These are phyloP conservation scores for Leccinum subfulvum DNA, from an alignment of 1,284 basidiomycete species.

Conservation along the genomic window DNA sequence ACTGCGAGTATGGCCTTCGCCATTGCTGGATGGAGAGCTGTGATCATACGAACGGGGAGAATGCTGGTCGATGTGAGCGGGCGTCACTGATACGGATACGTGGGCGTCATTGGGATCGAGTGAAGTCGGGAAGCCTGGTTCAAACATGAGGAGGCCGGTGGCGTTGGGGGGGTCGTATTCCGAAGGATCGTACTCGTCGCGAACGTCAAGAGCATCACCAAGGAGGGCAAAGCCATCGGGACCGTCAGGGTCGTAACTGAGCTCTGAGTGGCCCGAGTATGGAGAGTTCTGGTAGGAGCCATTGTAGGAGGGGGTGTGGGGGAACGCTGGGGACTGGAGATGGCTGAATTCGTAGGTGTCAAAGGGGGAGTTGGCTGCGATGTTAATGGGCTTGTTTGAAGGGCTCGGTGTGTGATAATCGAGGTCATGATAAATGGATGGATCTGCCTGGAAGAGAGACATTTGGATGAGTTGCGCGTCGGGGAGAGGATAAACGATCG, in stretches of 20 bases:
- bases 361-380: constrained; percentile 29
- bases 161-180: constrained; percentile 62
- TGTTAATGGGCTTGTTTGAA: constrained; percentile 28
- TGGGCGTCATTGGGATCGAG: constrained; percentile 35
- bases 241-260: constrained; percentile 50
- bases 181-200: constrained; percentile 61
- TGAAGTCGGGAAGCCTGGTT: constrained; percentile 48
- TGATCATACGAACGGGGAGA: constrained; percentile 51
- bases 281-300: constrained; percentile 64
- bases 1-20: constrained; percentile 46
- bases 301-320: constrained; percentile 53
- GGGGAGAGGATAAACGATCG: constrained; percentile 9
- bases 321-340: constrained; percentile 38
- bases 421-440: constrained; percentile 20
- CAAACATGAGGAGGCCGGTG: constrained; percentile 56
- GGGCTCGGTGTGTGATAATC: constrained; percentile 30
- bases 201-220: constrained; percentile 37
- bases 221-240: constrained; percentile 43
- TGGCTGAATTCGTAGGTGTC: constrained; percentile 39
- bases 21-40: constrained; percentile 61
- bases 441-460: constrained; percentile 31
- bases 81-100: constrained; percentile 43
- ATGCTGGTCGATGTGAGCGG: constrained; percentile 36
- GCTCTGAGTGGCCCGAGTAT: constrained; percentile 65
- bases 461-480: constrained; percentile 11